Evolutionary conservation across 2,329 filamentous ascomycete species (phyloP).

Genomic region (Pestalotiopsis sp.): DNA sequence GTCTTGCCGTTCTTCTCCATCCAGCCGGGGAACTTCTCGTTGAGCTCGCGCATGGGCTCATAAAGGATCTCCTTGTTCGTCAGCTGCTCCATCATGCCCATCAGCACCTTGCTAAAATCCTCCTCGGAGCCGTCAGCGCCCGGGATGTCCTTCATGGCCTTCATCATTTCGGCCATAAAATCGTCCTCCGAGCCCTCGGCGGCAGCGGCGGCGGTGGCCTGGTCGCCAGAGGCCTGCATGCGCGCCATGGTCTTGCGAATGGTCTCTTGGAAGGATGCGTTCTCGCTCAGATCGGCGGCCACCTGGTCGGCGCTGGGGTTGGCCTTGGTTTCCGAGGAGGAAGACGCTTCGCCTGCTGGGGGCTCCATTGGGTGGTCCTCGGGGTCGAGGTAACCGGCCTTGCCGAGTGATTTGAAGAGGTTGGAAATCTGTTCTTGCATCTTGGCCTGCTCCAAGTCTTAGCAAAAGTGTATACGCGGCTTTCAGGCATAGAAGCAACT

Average conservation of each 20-base stretch:
- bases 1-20: slow-evolving; percentile 72
- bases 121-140: slow-evolving; percentile 65
- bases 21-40: slow-evolving; percentile 92
- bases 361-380: slow-evolving; percentile 15
- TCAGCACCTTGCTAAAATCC: slow-evolving; percentile 90
- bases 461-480: not conserved
- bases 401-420: slow-evolving; percentile 72
- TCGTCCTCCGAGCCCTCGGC: slow-evolving; percentile 70
- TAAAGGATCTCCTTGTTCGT: slow-evolving; percentile 98
- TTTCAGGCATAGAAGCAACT: slow-evolving; percentile 20
- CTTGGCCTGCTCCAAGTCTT: slow-evolving; percentile 49
- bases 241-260: slow-evolving; percentile 94
- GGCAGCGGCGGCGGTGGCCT: slow-evolving; percentile 76
- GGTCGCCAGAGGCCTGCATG: slow-evolving; percentile 86
- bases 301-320: slow-evolving; percentile 24
- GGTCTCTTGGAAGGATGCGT: slow-evolving; percentile 83
- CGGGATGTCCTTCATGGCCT: slow-evolving; percentile 73
- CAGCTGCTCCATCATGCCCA: slow-evolving; percentile 98
- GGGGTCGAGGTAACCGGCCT: slow-evolving; percentile 40
- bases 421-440: slow-evolving; percentile 78
- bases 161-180: slow-evolving; percentile 87
- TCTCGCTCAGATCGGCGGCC: slow-evolving; percentile 41
- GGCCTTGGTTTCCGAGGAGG: slow-evolving; percentile 21
- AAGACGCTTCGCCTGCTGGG: slow-evolving; percentile 17
- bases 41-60: slow-evolving; percentile 96